phyloP scores from a whole-genome alignment of 768 basidiomycete species.

The Suillus hirtellus region DNA sequence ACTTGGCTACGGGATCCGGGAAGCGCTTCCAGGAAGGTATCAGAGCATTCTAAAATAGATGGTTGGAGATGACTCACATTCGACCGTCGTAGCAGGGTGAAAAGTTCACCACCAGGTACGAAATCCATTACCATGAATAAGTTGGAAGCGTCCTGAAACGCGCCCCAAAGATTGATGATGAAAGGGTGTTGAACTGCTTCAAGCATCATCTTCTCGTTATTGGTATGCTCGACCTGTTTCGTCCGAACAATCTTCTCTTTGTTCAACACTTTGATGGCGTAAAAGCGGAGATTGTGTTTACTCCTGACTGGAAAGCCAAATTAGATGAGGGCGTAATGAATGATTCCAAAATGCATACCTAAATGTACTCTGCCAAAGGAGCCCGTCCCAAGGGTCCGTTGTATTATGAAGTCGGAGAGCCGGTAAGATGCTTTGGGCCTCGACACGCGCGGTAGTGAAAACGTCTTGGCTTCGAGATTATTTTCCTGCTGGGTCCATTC shows the following conservation, averaged over 20 bases:
- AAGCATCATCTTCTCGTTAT: constrained; percentile 89
- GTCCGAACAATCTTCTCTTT: constrained; percentile 90
- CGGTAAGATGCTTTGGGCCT: constrained; percentile 68
- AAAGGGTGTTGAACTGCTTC: constrained; percentile 86
- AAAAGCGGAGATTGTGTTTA: constrained; percentile 93
- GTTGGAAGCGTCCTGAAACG: constrained; percentile 89
- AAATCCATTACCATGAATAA: constrained; percentile 99
- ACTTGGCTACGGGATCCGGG: constrained; percentile 96
- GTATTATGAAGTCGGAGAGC: constrained; percentile 76
- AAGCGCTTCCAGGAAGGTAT: constrained; percentile 60
- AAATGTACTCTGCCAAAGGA: constrained; percentile 97
- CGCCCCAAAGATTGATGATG: constrained; percentile 95
- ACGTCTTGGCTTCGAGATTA: constrained; percentile 37
- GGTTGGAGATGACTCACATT: constrained; percentile 54
- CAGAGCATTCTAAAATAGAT: constrained; percentile 21
- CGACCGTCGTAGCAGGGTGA: constrained; percentile 87
- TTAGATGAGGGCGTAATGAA: constrained; percentile 15
- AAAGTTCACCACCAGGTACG: constrained; percentile 95
- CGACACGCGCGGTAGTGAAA: constrained; percentile 36
- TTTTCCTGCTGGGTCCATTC: constrained; percentile 46
- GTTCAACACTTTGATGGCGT: constrained; percentile 92
- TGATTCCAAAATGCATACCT: constrained; percentile 44
- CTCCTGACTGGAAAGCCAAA: constrained; percentile 62
- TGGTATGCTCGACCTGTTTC: constrained; percentile 97
- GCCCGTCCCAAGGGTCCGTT: constrained; percentile 87